phyloP scores from a whole-genome alignment of 345 rosid species.

The Boechera retrofracta region DNA sequence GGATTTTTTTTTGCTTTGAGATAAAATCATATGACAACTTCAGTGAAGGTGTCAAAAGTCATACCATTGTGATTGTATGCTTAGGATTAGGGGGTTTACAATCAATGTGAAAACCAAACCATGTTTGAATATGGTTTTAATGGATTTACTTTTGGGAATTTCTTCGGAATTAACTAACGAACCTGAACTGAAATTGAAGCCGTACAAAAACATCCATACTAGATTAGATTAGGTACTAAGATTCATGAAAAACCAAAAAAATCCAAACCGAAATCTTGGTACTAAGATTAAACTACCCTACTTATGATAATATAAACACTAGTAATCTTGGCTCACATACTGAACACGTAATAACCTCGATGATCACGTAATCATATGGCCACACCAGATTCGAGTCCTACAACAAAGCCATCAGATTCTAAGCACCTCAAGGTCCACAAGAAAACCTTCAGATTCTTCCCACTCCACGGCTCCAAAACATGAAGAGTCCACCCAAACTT shows the following conservation, averaged over 20 bases:
- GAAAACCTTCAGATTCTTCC: conserved; percentile 5
- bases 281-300: not conserved
- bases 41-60: not conserved
- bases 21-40: not conserved
- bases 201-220: not conserved
- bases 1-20: not conserved
- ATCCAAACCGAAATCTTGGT: not conserved
- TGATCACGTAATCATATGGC: no score
- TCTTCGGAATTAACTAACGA: not conserved
- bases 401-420: conserved; percentile 19
- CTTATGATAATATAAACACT: not conserved
- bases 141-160: no score
- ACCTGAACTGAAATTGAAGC: not conserved
- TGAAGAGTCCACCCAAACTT: no score
- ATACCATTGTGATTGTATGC: not conserved
- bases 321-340: not conserved
- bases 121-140: not conserved
- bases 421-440: not conserved
- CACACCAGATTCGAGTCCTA: conserved; percentile 28
- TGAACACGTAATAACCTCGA: not conserved
- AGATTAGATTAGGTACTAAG: not conserved
- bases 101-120: not conserved
- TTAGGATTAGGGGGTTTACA: not conserved
- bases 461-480: no score
- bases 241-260: not conserved